A percentile compares a stretch with the other conserved stretches of the same genome.
These are phyloP conservation scores for Mallotus repandus DNA, from an alignment of 441 rosid genomes.

Conservation along the genomic window DNA sequence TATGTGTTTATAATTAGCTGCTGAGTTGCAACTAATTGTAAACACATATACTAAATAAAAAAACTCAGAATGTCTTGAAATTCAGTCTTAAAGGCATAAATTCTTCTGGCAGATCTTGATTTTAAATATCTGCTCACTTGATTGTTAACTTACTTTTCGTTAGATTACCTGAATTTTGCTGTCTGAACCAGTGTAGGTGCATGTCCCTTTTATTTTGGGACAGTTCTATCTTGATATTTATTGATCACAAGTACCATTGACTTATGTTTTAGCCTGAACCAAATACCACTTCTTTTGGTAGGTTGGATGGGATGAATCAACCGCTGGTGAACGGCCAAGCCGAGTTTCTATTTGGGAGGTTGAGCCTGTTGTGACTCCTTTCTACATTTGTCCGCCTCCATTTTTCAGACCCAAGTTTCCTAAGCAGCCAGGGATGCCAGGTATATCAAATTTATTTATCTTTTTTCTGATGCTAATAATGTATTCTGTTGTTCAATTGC, in stretches of 20 bases:
- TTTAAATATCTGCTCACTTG: neutral
- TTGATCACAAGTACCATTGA: neutral
- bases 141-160: neutral
- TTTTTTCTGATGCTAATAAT: neutral
- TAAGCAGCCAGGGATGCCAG: conserved; percentile 83
- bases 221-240: neutral
- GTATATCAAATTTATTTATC: conserved; percentile 31
- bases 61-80: too few relatives aligned
- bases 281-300: conserved; percentile 22
- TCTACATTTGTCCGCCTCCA: conserved; percentile 95
- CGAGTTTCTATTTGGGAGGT: conserved; percentile 90
- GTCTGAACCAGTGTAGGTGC: neutral
- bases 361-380: conserved; percentile 89
- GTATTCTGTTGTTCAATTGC: neutral
- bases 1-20: neutral
- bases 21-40: neutral
- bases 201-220: neutral
- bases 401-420: conserved; percentile 90
- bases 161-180: neutral
- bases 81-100: neutral
- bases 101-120: neutral
- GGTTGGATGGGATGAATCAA: conserved; percentile 98
- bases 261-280: conserved; percentile 9
- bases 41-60: too few relatives aligned
- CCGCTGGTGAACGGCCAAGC: conserved; percentile 86